Conservation (phyloP, 441 rosid genomes). For the Bruguiera hainesii region DNA sequence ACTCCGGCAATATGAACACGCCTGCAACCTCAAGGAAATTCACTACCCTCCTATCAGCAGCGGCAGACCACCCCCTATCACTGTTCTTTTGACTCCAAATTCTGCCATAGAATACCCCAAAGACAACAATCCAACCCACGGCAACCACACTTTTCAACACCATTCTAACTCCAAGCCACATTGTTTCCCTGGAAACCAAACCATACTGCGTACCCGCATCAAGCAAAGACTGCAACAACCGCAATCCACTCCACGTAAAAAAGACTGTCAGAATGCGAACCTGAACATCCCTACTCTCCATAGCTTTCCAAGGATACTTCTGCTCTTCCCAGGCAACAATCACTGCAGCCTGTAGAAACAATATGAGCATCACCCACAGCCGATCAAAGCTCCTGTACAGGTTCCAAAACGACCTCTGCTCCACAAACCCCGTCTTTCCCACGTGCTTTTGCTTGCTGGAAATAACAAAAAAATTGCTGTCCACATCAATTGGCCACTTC, state of each 20-base stretch:
- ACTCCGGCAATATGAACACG: conserved; percentile 63
- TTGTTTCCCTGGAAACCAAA: conserved; percentile 71
- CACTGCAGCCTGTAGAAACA: conserved; percentile 75
- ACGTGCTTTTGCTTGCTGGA: conserved; percentile 48
- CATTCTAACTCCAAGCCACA: conserved; percentile 67
- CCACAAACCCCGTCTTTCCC: conserved; percentile 92
- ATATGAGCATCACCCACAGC: conserved; percentile 79
- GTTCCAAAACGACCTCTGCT: conserved; percentile 85
- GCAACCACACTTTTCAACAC: conserved; percentile 64
- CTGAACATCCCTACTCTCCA: conserved; percentile 49
- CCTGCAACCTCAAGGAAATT: conserved; percentile 56
- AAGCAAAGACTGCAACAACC: conserved; percentile 73
- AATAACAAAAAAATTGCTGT: conserved; percentile 61
- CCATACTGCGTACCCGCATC: conserved; percentile 61
- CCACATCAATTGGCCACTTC: conserved; percentile 81
- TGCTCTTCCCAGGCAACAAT: conserved; percentile 74
- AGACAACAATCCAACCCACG: conserved; percentile 58
- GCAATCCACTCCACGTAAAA: conserved; percentile 82
- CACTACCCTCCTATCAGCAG: conserved; percentile 38
- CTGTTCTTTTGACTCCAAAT: conserved; percentile 68
- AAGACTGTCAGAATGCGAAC: conserved; percentile 67
- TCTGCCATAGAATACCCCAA: conserved; percentile 54
- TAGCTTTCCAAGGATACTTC: conserved; percentile 56
- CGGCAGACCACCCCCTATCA: conserved; percentile 45
- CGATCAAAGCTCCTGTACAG: conserved; percentile 76